phyloP scores from a whole-genome alignment of 1,284 basidiomycete genomes.

The Mycena sp. region DNA sequence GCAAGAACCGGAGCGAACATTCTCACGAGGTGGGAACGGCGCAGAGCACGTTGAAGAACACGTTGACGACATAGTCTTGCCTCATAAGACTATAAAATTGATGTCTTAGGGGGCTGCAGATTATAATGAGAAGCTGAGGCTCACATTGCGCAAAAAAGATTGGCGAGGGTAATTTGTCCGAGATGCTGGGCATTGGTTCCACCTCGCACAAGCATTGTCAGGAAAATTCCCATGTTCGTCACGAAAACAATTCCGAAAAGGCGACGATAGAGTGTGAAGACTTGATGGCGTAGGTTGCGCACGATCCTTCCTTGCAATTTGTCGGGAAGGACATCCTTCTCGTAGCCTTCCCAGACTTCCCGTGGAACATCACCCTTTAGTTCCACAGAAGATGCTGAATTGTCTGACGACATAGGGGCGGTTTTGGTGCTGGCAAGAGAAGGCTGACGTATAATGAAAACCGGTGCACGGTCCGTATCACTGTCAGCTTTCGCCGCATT shows the following conservation, averaged over 20 bases:
- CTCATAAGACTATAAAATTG: conserved; percentile 55
- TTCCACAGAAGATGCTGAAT: conserved; percentile 3
- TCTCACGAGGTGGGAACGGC: conserved; percentile 57
- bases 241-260: conserved; percentile 67
- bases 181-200: conserved; percentile 55
- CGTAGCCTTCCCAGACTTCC: conserved; percentile 58
- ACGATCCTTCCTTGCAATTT: conserved; percentile 57
- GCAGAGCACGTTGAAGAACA: conserved; percentile 62
- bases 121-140: not conserved
- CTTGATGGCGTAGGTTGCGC: conserved; percentile 62
- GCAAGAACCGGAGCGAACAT: too few species aligned
- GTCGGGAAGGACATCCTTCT: conserved; percentile 58
- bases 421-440: conserved; percentile 48
- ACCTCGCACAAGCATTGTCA: conserved; percentile 52
- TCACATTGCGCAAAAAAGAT: conserved; percentile 59
- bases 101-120: not conserved
- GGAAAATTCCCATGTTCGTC: conserved; percentile 61
- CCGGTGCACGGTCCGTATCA: not conserved
- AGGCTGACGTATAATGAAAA: conserved; percentile 14
- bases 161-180: conserved; percentile 59
- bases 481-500: conserved; percentile 1
- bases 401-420: conserved; percentile 34
- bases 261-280: conserved; percentile 65
- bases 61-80: conserved; percentile 68
- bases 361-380: conserved; percentile 50